Evolutionary conservation across 2,329 filamentous ascomycete genomes (phyloP), one percentile per base, ranked within the genome.

Genomic region (Alternaria arbusti): DNA sequence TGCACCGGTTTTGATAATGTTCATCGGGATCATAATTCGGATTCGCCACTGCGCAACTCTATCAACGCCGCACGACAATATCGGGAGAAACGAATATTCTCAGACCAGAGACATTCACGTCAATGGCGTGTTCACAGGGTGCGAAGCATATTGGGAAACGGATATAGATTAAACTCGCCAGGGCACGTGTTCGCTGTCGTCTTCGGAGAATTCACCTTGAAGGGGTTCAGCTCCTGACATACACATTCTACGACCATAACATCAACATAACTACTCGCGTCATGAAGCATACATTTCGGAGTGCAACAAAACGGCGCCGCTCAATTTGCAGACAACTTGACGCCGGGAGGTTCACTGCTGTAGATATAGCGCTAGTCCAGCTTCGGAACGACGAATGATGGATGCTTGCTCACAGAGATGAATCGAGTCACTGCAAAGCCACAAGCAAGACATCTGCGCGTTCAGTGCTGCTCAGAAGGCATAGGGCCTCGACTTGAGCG

Each of bases 281-380:
- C 12, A n/a, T 36, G 11, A 4, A 15, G n/a, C 49, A 23, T 52
- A 13, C 3, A 36, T 52, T 30, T 52, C 30, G 49, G 13, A 52
- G 49, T 52, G 49, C 30, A 52, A 52, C 30, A 52, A 52, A 40
- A 52, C 49, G 49, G 49, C 49, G 28, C 30, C 28, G 49, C 49
- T 52, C 49, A 52, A 20, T 52, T 15, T 36, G 49, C 28, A 36
- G 32, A 36, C 20, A 40, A 40, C n/a, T 36, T 52, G 49, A 25
- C 49, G 32, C 28, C 49, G 49, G 22, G 49, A 52, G 26, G 28
- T 36, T 52, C 49, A 52, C 49, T 52, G 49, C 49, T 52, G 20
- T 52, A 17, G 5, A 23, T 52, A 15, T 52, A 52, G 49, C 49
- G 49, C 49, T 52, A 52, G 28, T 15, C 49, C 49, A 15, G 6